Conservation (phyloP, 306 rosid species). For the Begonia loranthoides region DNA sequence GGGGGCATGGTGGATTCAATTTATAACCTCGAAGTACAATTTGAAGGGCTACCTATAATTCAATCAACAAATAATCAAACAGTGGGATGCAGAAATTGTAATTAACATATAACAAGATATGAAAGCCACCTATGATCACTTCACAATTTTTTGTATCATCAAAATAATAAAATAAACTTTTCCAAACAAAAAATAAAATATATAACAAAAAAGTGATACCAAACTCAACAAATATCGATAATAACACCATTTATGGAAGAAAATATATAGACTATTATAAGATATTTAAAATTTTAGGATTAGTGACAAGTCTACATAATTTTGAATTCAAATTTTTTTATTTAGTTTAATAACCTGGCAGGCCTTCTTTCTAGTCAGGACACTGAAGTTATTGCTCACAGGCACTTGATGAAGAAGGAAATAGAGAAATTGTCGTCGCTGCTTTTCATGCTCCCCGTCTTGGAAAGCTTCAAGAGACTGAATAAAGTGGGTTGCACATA, state of each 20-base stretch:
- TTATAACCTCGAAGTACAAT: conserved; percentile 78
- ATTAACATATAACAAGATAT: not conserved
- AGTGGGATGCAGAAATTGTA: conserved; percentile 14
- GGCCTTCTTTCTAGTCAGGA: conserved; percentile 68
- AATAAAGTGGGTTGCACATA: conserved; percentile 13
- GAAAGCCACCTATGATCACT: not conserved
- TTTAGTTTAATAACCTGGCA: conserved; percentile 47
- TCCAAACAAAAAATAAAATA: too few species aligned
- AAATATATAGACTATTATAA: too few species aligned
- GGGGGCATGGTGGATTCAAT: conserved; percentile 94
- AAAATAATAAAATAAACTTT: conserved; percentile 4
- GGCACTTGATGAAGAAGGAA: conserved; percentile 97
- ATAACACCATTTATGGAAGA: too few species aligned
- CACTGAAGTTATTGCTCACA: conserved; percentile 84
- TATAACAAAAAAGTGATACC: too few species aligned
- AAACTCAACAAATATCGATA: too few species aligned
- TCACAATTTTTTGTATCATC: conserved; percentile 8
- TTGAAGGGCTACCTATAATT: conserved; percentile 84
- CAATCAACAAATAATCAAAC: conserved; percentile 21
- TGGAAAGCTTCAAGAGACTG: conserved; percentile 99
- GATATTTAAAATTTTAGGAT: too few species aligned
- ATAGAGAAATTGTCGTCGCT: conserved; percentile 87
- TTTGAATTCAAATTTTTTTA: too few species aligned
- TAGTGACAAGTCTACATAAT: too few species aligned
- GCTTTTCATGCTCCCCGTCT: conserved; percentile 95